Evolutionary conservation across 2,329 filamentous ascomycete genomes (phyloP).

Genomic region (Didymella sp.): DNA sequence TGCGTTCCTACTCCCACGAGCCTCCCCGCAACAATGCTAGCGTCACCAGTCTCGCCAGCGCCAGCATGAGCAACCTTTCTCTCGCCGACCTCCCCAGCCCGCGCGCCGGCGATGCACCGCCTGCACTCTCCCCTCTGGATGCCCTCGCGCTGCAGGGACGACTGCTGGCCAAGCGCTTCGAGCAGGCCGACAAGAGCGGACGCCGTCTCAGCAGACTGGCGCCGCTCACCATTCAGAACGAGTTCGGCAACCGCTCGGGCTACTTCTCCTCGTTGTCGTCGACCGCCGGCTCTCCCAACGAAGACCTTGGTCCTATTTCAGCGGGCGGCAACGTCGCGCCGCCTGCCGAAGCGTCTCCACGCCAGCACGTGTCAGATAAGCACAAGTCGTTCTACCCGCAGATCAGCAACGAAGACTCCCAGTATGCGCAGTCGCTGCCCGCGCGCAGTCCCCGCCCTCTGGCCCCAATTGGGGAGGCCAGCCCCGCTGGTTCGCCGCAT

Average conservation of each 20-base stretch:
- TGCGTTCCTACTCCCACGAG: conserved; percentile 45
- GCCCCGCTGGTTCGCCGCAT: conserved; percentile 31
- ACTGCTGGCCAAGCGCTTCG: conserved; percentile 83
- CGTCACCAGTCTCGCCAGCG: conserved; percentile 30
- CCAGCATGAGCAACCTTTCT: conserved; percentile 45
- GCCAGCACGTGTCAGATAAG: conserved; percentile 38
- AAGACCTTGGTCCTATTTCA: conserved; percentile 46
- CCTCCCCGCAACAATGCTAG: conserved; percentile 30
- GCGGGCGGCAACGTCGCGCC: conserved; percentile 14
- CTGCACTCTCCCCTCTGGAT: conserved; percentile 91
- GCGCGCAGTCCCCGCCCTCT: conserved; percentile 42
- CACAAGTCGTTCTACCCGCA: conserved; percentile 50
- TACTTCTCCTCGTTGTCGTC: conserved; percentile 78
- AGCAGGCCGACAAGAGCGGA: conserved; percentile 74
- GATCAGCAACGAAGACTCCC: conserved; percentile 41
- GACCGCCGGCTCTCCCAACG: conserved; percentile 62
- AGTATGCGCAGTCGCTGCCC: conserved; percentile 37
- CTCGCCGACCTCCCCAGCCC: conserved; percentile 56
- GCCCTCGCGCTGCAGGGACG: conserved; percentile 93
- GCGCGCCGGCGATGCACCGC: conserved; percentile 70
- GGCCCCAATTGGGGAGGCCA: conserved; percentile 46
- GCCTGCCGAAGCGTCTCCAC: conserved; percentile 39
- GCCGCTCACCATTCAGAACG: conserved; percentile 81
- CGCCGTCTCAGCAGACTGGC: conserved; percentile 85
- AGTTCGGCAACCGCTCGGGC: conserved; percentile 77